Percentiles rank a stretch among this genome's conserved stretches.
Evolutionary conservation across 805 yeast genomes (phyloP).

Genomic region (Alloascoidea hylecoeti): DNA sequence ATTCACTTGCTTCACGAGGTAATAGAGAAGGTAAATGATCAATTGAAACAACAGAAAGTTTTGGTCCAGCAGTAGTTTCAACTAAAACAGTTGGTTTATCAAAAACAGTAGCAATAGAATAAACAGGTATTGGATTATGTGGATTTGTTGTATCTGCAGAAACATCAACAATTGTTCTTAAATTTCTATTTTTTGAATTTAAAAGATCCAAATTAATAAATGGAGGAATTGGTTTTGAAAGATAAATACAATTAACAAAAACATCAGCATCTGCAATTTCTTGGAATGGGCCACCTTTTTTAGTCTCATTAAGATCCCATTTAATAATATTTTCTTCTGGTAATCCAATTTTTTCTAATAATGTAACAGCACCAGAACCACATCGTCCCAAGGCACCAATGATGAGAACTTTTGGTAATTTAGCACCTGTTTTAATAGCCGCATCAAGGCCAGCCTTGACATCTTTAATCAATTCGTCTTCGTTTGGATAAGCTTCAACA

Average conservation of each 20-base stretch:
- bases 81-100: conserved; percentile 83
- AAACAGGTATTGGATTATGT: conserved; percentile 94
- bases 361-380: conserved; percentile 92
- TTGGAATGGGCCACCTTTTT: conserved; percentile 92
- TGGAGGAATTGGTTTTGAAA: conserved; percentile 89
- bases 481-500: conserved; percentile 73
- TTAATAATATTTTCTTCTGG: conserved; percentile 72
- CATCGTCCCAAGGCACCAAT: conserved; percentile 99
- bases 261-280: conserved; percentile 84
- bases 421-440: conserved; percentile 44
- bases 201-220: conserved; percentile 61
- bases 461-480: conserved; percentile 56
- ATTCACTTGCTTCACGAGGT: conserved; percentile 96
- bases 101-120: conserved; percentile 80
- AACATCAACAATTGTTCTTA: conserved; percentile 91
- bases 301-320: conserved; percentile 98
- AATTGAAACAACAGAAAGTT: conserved; percentile 82
- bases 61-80: conserved; percentile 66
- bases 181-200: conserved; percentile 53
- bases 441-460: conserved; percentile 39
- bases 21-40: conserved; percentile 92
- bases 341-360: conserved; percentile 70
- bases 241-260: conserved; percentile 91
- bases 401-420: conserved; percentile 61
- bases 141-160: conserved; percentile 98